A percentile compares a stretch with the other conserved stretches of the same genome.
These are phyloP conservation scores for Hypoxylon rickii DNA, from an alignment of 495 filamentous ascomycete species.

Conservation along the genomic window DNA sequence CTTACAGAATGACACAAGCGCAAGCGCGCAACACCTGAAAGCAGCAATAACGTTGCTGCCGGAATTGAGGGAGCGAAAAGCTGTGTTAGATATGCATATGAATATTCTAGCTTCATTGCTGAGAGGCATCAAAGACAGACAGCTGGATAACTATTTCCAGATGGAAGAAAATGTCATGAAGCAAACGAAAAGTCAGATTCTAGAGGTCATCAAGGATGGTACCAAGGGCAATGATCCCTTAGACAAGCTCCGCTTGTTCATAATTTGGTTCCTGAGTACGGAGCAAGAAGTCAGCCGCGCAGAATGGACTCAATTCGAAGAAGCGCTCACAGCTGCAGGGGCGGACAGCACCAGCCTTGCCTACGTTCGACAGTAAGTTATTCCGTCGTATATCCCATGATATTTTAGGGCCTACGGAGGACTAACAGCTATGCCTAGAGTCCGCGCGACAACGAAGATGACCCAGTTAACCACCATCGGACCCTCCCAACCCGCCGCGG, in stretches of 20 bases:
- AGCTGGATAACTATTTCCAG: constrained; percentile 95
- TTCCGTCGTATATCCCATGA: neutral
- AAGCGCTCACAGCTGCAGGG: constrained; percentile 75
- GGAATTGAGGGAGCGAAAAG: constrained; percentile 90
- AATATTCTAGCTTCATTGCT: constrained; percentile 88
- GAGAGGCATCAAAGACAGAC: constrained; percentile 89
- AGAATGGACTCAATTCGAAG: constrained; percentile 87
- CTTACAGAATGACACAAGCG: constrained; percentile 83
- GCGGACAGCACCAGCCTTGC: constrained; percentile 75
- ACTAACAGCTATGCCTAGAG: constrained; percentile 58
- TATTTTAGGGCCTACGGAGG: neutral
- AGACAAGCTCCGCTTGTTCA: constrained; percentile 90
- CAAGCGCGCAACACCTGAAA: constrained; percentile 92
- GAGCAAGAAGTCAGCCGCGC: constrained; percentile 82
- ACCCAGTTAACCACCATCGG: constrained; percentile 90
- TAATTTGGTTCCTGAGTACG: constrained; percentile 97
- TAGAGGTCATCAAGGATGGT: constrained; percentile 81
- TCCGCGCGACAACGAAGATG: constrained; percentile 96
- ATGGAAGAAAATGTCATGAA: constrained; percentile 93
- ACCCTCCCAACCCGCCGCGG: constrained; percentile 60
- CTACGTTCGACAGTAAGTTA: constrained; percentile 78
- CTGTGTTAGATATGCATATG: constrained; percentile 97
- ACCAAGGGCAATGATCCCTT: constrained; percentile 81
- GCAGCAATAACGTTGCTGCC: constrained; percentile 91
- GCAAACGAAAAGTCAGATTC: constrained; percentile 85